phyloP scores from a whole-genome alignment of 805 yeast genomes.

The Lipomyces sp. region DNA sequence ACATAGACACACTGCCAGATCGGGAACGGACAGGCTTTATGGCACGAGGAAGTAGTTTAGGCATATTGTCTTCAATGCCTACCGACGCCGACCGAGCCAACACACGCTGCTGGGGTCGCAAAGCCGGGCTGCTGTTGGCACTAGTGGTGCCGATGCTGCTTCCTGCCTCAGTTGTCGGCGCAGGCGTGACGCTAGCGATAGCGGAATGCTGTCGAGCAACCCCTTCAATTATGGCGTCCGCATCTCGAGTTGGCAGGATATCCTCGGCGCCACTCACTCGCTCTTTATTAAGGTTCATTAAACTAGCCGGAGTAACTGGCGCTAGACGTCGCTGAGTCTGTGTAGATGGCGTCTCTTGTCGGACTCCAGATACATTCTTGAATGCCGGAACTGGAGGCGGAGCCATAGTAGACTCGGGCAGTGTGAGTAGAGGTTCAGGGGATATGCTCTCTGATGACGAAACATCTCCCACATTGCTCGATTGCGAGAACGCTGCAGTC shows the following conservation, averaged over 20 bases:
- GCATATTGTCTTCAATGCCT: conserved; percentile 11
- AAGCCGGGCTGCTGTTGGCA: conserved; percentile 26
- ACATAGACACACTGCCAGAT: conserved; percentile 34
- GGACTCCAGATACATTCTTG: conserved; percentile 4
- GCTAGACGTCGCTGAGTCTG: conserved; percentile 25
- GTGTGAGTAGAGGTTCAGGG: conserved; percentile 31
- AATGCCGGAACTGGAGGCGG: conserved; percentile 35
- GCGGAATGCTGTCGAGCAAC: conserved; percentile 38
- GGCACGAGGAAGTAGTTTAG: conserved; percentile 16
- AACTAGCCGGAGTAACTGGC: conserved; percentile 45
- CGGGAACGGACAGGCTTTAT: conserved; percentile 42
- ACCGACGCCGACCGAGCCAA: conserved; percentile 26
- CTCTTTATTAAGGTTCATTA: conserved; percentile 41
- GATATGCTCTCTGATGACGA: conserved; percentile 35
- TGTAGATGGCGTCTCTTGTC: not conserved
- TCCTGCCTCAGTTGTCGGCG: conserved; percentile 5
- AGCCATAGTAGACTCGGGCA: conserved; percentile 32
- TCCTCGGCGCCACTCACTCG: conserved; percentile 31
- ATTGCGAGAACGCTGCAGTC: conserved; percentile 21
- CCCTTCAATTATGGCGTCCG: conserved; percentile 33
- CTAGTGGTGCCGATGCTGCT: conserved; percentile 17
- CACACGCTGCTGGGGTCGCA: conserved; percentile 20
- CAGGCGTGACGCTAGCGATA: conserved; percentile 31
- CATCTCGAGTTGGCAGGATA: conserved; percentile 36
- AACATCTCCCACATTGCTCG: conserved; percentile 15